Base-by-base conservation (phyloP, 2,329 filamentous ascomycete species). In the Colletotrichum truncatum region DNA sequence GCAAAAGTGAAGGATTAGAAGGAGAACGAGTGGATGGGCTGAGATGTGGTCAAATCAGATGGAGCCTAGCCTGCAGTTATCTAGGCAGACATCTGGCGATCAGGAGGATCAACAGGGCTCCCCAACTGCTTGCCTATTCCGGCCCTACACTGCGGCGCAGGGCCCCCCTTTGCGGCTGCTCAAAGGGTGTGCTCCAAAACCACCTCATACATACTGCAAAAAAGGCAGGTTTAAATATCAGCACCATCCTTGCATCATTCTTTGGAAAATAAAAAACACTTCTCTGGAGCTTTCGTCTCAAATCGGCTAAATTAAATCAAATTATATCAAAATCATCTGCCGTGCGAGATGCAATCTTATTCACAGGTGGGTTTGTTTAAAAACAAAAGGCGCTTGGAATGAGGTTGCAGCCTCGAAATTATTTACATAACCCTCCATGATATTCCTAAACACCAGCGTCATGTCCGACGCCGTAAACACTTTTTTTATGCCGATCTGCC, bases 391-490 rank as follows among this genome's bases (percentile, higher is more conserved):
- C 14, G 34, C 41, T 63, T 56, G 36, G 30, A 38, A 62, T 41
- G 57, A 63, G 39, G 25, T 38, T 34, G 18, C n/a, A 56, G 18
- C 23, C 43, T 55, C 34, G 18, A 4, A 39, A 65, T 56, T 62
- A 62, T 56, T 65, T 16, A 43, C 61, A 38, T 36, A 39, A 49
- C 36, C 49, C 56, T 51, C 61, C 61, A 38, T 63, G 57, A 55
- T 66, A 66, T 56, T 63, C 43, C 63, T 8, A 36, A 66, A 63
- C 57, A 66, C 63, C 63, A 63, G 43, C 58, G 51, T 56, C 38
- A 14, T 25, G 30, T 18, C 39, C 49, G 43, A 51, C 63, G 51
- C 63, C 57, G 28, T 26, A 66, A 56, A 38, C 49, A 63, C 49
- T 55, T 63, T 59, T 62, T 55, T 28, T 54, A 39, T 51, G 28